Base-by-base conservation (phyloP, 345 rosid genomes). In the Combretum micranthum region DNA sequence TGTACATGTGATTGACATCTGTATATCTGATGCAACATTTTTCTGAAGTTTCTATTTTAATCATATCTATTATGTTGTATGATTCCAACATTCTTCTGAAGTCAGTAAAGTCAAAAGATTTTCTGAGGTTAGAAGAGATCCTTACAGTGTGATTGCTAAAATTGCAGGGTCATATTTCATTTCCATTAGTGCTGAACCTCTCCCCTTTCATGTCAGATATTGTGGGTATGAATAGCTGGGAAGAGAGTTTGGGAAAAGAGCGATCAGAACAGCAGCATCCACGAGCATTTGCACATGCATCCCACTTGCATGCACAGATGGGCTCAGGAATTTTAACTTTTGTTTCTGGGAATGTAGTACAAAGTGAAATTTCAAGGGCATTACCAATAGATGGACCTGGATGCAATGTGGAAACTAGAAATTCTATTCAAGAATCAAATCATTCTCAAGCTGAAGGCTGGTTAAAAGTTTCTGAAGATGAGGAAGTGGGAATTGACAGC, bases 151-250 rank as follows among this genome's bases (percentile, higher is more conserved):
- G 13, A 18, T 12, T 50, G 13, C 57, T 22, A 6, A 45, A 32
- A 51, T 66, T 70, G 64, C 64, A 83, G 94, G 94, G 89, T 25
- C 87, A 86, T 60, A 63, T 86, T 60, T 22, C 64, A 22, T 83
- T 86, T 64, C 85, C 87, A 4, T 61, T 77, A 67, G 67, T 74
- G 59, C 65, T 86, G 75, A 67, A 86, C 70, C 60, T 83, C 70
- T 79, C 59, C 37, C 82, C 83, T 13, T 80, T 75, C 63, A 65
- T 67, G 53, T 49, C 45, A 14, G 57, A 58, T 48, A 66, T 54
- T 45, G 65, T 74, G 17, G 74, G 68, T 45, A 59, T 67, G 42
- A 60, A 64, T 46, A 69, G 63, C 49, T 47, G 50, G 52, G 61
- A 56, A 51, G 69, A 53, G 50, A 50, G 64, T 43, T 53, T 47